Evolutionary conservation across 2,329 filamentous ascomycete species (phyloP).

Genomic region (Stagonosporopsis vannaccii): DNA sequence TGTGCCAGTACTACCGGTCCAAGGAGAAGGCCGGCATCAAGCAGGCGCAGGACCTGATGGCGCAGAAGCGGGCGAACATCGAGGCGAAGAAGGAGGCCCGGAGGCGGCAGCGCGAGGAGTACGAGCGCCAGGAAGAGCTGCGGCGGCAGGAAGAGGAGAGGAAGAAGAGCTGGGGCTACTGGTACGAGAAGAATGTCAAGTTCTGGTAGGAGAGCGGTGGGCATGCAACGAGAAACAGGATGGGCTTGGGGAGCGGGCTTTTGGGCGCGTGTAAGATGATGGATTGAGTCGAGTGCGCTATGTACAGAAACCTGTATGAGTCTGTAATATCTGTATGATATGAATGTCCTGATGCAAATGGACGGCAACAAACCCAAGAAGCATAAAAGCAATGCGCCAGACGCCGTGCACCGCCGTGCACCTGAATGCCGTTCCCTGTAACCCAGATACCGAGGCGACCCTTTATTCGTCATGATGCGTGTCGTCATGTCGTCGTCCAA

Average conservation of each 20-base stretch:
- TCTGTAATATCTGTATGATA: slow-evolving; percentile 20
- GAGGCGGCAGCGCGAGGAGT: slow-evolving; percentile 53
- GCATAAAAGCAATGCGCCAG: slow-evolving; percentile 1
- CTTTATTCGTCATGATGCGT: slow-evolving; percentile 4
- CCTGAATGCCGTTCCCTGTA: slow-evolving; percentile 12
- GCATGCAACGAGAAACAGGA: background rate
- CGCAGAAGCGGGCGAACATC: slow-evolving; percentile 67
- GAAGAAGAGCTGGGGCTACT: slow-evolving; percentile 46
- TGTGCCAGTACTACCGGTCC: slow-evolving; percentile 77
- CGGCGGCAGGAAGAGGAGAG: slow-evolving; percentile 43
- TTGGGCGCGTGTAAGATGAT: background rate
- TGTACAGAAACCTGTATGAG: slow-evolving; percentile 33
- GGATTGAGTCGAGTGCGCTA: slow-evolving; percentile 8
- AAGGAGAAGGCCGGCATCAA: slow-evolving; percentile 85
- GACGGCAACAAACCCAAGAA: background rate
- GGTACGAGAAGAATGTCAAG: slow-evolving; percentile 46
- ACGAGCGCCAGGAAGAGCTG: slow-evolving; percentile 43
- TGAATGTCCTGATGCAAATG: slow-evolving; percentile 9
- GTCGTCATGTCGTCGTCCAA: slow-evolving; percentile 34
- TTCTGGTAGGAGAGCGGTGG: slow-evolving; percentile 38
- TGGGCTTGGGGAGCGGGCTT: background rate
- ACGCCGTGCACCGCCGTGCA: slow-evolving; percentile 12
- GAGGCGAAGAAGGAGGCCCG: slow-evolving; percentile 56
- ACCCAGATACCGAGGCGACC: slow-evolving; percentile 4
- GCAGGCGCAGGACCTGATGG: slow-evolving; percentile 82